These are phyloP conservation scores for Phoma sp. DNA, from an alignment of 2,329 filamentous ascomycete genomes.

Conservation along the genomic window DNA sequence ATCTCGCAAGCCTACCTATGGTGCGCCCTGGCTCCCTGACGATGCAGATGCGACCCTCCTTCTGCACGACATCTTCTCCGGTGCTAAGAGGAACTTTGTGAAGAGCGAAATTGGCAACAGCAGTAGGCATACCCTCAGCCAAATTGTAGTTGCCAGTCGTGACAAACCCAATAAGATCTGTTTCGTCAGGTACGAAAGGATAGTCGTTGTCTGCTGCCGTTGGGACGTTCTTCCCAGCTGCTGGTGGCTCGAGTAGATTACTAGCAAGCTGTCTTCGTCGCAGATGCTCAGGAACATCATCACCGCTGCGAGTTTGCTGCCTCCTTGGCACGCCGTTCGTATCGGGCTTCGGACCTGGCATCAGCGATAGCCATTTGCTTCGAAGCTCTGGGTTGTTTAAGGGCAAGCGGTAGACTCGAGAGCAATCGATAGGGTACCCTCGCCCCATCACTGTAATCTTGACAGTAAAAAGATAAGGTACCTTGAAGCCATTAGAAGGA, in stretches of 20 bases:
- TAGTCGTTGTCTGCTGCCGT: constrained; percentile 53
- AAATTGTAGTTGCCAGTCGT: constrained; percentile 87
- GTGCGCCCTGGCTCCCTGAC: constrained; percentile 81
- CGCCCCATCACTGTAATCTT: constrained; percentile 71
- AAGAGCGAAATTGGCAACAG: constrained; percentile 73
- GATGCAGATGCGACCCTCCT: constrained; percentile 67
- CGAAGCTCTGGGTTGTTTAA: constrained; percentile 61
- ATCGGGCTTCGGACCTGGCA: constrained; percentile 24
- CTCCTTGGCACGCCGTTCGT: constrained; percentile 20
- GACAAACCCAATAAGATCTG: constrained; percentile 87
- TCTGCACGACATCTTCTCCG: constrained; percentile 30
- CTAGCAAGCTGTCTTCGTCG: constrained; percentile 33
- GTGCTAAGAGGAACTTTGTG: constrained; percentile 61
- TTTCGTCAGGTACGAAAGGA: constrained; percentile 72
- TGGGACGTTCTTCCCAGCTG: background rate
- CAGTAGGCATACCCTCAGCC: constrained; percentile 74
- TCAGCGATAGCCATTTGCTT: constrained; percentile 72
- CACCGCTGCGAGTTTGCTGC: constrained; percentile 11
- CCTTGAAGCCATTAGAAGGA: background rate
- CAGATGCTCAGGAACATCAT: constrained; percentile 30
- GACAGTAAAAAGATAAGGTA: constrained; percentile 61
- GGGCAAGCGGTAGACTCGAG: constrained; percentile 89
- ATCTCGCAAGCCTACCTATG: constrained; percentile 78
- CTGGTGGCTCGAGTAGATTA: constrained; percentile 30
- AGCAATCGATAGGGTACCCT: constrained; percentile 73